Percentiles rank a stretch among this genome's conserved stretches.
Conservation (phyloP, 345 rosid genomes). For the Lepidium sativum region DNA sequence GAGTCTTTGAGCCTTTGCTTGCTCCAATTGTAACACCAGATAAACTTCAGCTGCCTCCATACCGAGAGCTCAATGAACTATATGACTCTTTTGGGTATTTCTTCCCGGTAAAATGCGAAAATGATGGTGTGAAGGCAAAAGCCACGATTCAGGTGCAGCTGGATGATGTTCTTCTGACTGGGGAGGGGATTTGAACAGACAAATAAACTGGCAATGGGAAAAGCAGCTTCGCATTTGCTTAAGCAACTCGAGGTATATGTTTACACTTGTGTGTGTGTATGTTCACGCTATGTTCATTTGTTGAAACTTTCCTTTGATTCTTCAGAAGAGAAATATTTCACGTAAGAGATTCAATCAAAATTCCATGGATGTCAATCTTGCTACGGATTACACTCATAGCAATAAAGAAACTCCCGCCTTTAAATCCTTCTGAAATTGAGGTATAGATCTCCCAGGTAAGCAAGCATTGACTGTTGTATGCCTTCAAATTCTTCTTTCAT, state of each 20-base stretch:
- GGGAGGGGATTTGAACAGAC: constrained; percentile 51
- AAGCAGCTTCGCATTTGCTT: constrained; percentile 69
- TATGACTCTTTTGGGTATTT: constrained; percentile 77
- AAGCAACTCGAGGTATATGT: constrained; percentile 66
- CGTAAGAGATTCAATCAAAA: constrained; percentile 15
- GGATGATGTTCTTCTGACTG: constrained; percentile 50
- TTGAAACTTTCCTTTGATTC: background rate
- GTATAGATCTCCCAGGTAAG: constrained; percentile 16
- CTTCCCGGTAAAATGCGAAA: constrained; percentile 33
- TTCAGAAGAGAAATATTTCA: constrained; percentile 54
- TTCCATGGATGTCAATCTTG: no score
- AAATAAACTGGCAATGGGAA: constrained; percentile 67
- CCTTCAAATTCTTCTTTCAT: constrained; percentile 14
- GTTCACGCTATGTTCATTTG: background rate
- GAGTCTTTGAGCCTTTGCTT: constrained; percentile 56
- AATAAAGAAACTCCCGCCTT: background rate
- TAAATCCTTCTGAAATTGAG: constrained; percentile 12
- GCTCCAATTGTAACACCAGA: constrained; percentile 81
- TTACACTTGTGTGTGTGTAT: background rate
- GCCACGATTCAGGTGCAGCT: constrained; percentile 63
- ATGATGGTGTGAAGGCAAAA: constrained; percentile 45
- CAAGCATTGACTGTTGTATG: background rate
- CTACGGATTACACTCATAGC: background rate
- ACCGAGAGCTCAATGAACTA: constrained; percentile 56
- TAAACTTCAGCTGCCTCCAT: constrained; percentile 73